Evolutionary conservation across 2,329 filamentous ascomycete species (phyloP).

Genomic region (Ascosphaera apis): DNA sequence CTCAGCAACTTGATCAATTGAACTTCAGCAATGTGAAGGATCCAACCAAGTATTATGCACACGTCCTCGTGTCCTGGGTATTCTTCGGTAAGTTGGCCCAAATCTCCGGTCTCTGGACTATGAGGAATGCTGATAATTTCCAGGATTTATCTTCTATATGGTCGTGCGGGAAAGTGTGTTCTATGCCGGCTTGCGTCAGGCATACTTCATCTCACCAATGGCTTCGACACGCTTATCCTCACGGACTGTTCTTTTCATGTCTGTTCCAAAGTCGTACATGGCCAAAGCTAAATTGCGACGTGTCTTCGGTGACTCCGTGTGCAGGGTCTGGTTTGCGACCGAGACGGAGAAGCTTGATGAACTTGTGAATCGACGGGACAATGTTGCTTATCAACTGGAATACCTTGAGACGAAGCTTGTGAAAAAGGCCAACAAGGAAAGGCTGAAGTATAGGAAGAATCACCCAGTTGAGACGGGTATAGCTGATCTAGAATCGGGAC

Average conservation of each 20-base stretch:
- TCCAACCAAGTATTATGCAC: constrained; percentile 50
- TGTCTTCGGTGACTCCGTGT: constrained; percentile 62
- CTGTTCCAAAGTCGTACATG: constrained; percentile 56
- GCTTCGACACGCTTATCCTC: constrained; percentile 73
- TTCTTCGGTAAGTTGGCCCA: constrained; percentile 39
- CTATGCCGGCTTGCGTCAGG: constrained; percentile 77
- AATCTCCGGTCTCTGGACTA: background rate
- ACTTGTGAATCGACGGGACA: constrained; percentile 56
- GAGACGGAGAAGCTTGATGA: constrained; percentile 57
- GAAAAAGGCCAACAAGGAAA: constrained; percentile 48
- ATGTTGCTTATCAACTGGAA: constrained; percentile 57
- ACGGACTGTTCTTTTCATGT: constrained; percentile 68
- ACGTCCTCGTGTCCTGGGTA: constrained; percentile 50
- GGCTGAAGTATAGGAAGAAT: constrained; percentile 33
- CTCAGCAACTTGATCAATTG: constrained; percentile 49
- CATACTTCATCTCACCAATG: constrained; percentile 64
- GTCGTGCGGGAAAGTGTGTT: constrained; percentile 72
- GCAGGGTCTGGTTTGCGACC: constrained; percentile 59
- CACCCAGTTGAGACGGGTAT: too few species aligned
- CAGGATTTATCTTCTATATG: constrained; percentile 60
- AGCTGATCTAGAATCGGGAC: constrained; percentile 4
- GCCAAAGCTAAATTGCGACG: constrained; percentile 50
- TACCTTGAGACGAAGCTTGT: constrained; percentile 71
- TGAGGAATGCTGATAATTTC: constrained; percentile 3
- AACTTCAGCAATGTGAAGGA: constrained; percentile 54